Percentiles rank a stretch among this genome's conserved stretches.
Evolutionary conservation across 2,329 filamentous ascomycete species (phyloP).

Genomic region (Calonectria pteridis): DNA sequence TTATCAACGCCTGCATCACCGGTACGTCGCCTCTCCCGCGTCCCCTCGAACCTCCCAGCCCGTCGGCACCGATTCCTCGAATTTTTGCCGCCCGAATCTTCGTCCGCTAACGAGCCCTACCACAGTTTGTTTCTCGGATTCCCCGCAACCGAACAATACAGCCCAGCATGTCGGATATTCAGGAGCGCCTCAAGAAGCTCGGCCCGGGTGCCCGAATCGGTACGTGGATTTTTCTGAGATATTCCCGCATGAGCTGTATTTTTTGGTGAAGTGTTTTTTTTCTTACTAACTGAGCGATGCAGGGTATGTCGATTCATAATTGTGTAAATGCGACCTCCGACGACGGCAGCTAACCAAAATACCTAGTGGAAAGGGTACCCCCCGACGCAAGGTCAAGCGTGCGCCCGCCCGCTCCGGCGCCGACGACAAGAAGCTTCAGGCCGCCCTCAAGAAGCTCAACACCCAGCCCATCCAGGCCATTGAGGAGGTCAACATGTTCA

Average conservation of each 20-base stretch:
- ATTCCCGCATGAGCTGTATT: background rate
- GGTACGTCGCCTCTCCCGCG: constrained; percentile 47
- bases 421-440: constrained; percentile 99
- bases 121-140: constrained; percentile 45
- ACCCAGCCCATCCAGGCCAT: constrained; percentile 99
- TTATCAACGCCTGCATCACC: constrained; percentile 49
- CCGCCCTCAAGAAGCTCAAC: constrained; percentile 98
- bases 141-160: constrained; percentile 47
- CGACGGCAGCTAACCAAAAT: constrained; percentile 45
- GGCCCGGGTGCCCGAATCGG: constrained; percentile 71
- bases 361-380: constrained; percentile 92
- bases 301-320: constrained; percentile 53
- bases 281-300: constrained; percentile 31
- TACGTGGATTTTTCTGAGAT: constrained; percentile 60
- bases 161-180: constrained; percentile 66
- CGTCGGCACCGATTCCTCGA: constrained; percentile 27
- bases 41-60: constrained; percentile 32
- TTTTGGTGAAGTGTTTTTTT: background rate
- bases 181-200: constrained; percentile 72
- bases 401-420: constrained; percentile 91
- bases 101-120: constrained; percentile 45
- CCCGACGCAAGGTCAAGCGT: constrained; percentile 98
- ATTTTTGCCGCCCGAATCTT: constrained; percentile 39
- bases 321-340: constrained; percentile 27
- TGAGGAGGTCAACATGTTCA: constrained; percentile 99